A percentile compares a stretch with the other conserved stretches of the same genome.
Conservation (phyloP, 306 rosid species). For the Trifolium dubium region DNA sequence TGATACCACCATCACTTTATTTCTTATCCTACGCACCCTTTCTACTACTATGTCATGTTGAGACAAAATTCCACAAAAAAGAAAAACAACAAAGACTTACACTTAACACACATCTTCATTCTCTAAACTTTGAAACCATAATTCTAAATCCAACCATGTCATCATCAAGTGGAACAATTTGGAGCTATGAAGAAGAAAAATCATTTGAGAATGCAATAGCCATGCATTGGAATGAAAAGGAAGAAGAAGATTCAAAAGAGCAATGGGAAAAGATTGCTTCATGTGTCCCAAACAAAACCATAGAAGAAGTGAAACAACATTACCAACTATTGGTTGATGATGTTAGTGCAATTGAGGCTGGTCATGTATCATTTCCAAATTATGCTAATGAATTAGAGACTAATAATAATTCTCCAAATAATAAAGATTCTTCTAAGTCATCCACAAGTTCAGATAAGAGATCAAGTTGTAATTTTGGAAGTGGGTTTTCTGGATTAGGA, state of each 20-base stretch:
- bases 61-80: slow-evolving; percentile 49
- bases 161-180: slow-evolving; percentile 64
- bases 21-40: slow-evolving; percentile 72
- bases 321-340: slow-evolving; percentile 75
- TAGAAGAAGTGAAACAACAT: slow-evolving; percentile 82
- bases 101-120: slow-evolving; percentile 47
- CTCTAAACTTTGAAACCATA: slow-evolving; percentile 40
- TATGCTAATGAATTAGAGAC: slow-evolving; percentile 58
- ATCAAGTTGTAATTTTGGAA: slow-evolving; percentile 63
- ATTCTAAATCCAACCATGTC: slow-evolving; percentile 66
- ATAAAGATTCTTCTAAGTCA: slow-evolving; percentile 66
- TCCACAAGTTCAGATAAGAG: slow-evolving; percentile 64
- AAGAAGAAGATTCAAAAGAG: slow-evolving; percentile 48
- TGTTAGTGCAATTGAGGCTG: slow-evolving; percentile 77
- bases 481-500: slow-evolving; percentile 71
- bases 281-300: slow-evolving; percentile 67
- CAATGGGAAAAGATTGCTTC: slow-evolving; percentile 89
- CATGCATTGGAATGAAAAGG: slow-evolving; percentile 69
- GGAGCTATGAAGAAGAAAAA: slow-evolving; percentile 93
- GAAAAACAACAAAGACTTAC: neutral
- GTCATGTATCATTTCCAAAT: slow-evolving; percentile 67
- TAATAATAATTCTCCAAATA: slow-evolving; percentile 48
- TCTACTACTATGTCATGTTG: slow-evolving; percentile 42
- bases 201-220: slow-evolving; percentile 93
- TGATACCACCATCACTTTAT: slow-evolving; percentile 68